Evolutionary conservation across 495 filamentous ascomycete species (phyloP).

Genomic region (Aspergillus steynii): DNA sequence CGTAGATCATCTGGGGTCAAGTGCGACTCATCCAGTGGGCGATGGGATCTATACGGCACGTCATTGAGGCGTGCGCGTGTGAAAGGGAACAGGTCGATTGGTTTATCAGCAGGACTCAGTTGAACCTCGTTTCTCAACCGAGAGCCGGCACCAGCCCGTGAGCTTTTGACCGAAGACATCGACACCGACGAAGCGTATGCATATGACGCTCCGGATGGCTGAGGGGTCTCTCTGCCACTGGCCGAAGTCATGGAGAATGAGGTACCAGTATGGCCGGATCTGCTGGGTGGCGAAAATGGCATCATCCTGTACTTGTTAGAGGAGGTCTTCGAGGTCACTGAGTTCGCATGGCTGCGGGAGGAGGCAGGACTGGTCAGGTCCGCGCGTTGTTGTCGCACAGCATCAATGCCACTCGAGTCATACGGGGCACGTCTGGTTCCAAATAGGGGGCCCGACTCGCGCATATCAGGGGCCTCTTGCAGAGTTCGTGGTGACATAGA

Average conservation of each 20-base stretch:
- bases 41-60: conserved; percentile 71
- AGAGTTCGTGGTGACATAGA: conserved; percentile 32
- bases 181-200: conserved; percentile 57
- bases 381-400: conserved; percentile 52
- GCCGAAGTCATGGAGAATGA: conserved; percentile 45
- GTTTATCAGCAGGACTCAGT: conserved; percentile 58
- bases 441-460: conserved; percentile 24
- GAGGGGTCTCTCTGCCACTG: conserved; percentile 38
- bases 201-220: conserved; percentile 35
- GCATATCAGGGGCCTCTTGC: conserved; percentile 39
- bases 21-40: conserved; percentile 58
- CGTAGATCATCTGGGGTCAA: conserved; percentile 84
- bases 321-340: conserved; percentile 53
- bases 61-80: conserved; percentile 74
- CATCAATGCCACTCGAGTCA: conserved; percentile 44
- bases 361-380: conserved; percentile 64
- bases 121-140: conserved; percentile 81
- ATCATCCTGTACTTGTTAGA: conserved; percentile 39
- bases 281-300: conserved; percentile 42
- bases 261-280: conserved; percentile 48
- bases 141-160: conserved; percentile 64
- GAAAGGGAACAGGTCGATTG: conserved; percentile 65
- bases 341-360: conserved; percentile 63
- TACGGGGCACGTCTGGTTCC: conserved; percentile 37
- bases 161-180: conserved; percentile 63